Evolutionary conservation across 2,329 filamentous ascomycete species (phyloP), one percentile per base, ranked within the genome.

Genomic region (Colletotrichum sansevieriae): DNA sequence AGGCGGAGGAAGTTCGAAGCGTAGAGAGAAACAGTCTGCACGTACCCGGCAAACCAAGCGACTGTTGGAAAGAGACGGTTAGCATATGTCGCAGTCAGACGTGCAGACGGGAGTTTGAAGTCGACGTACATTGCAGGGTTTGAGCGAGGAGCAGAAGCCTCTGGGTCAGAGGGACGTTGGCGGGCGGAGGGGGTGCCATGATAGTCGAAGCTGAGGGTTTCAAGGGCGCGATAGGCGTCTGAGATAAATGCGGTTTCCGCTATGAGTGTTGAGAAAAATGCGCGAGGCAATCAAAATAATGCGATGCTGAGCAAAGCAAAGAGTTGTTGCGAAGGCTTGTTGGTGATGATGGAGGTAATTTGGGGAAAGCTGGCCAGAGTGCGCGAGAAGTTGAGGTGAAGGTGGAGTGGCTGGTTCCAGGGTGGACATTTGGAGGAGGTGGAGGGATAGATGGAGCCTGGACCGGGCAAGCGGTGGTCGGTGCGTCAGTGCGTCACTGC

Each of bases 71-170:
- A 74, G 77, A 70, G 72, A 61, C 72, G 11, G 76, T 83, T 74
- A 85, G 79, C 73, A 72, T 44, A 51, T 37, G 75, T 72, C 71
- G 70, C 46, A 70, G 69, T 72, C n/a, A 70, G 37, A 70, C 70
- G 63, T 54, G 39, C 51, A 68, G 57, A 35, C 33, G 61, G 70
- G 60, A 59, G 52, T 47, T 29, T 60, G 54, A 18, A 49, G 41
- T 54, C 78, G 79, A 89, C 83, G 80, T 89, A 92, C 95, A 99
- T 85, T 98, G 96, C 74, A 98, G 86, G 52, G 95, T 98, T 81
- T 97, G 90, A 73, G 91, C 94, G 74, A 98, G 87, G 74, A 88
- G 85, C 75, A 93, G 82, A 70, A 97, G 83, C 77, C 94, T 88
- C 84, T 96, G 90, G 77, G 84, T 82, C 76, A 96, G 84, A 79